Conservation (phyloP, 2,329 filamentous ascomycete species). For the Phialocephala subalpina region DNA sequence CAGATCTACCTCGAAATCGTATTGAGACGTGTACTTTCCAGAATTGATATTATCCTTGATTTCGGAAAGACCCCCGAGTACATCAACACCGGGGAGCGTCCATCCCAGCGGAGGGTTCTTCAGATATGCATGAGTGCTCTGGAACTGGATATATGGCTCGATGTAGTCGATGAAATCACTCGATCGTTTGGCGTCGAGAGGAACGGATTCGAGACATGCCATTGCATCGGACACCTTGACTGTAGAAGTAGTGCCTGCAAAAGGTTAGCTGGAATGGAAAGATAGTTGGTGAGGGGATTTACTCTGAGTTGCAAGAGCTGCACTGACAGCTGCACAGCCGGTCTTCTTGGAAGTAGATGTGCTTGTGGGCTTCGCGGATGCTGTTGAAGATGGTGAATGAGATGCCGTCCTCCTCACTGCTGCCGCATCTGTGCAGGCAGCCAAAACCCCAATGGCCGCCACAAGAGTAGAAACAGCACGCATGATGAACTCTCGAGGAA, state of each 20-base stretch:
- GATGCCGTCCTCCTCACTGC: not conserved
- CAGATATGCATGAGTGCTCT: constrained; percentile 26
- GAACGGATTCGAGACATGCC: constrained; percentile 3
- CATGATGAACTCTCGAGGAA: not conserved
- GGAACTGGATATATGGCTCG: constrained; percentile 19
- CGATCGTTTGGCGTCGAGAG: constrained; percentile 1
- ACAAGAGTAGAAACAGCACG: not conserved
- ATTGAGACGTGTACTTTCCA: constrained; percentile 28
- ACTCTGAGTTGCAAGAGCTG: not conserved
- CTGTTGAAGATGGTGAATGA: not conserved
- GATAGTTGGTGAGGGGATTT: not conserved
- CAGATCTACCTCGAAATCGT: constrained; percentile 32
- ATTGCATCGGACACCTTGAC: not conserved
- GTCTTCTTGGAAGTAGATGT: not conserved
- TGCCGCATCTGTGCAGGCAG: not conserved
- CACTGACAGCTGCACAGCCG: constrained; percentile 2
- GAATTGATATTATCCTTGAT: constrained; percentile 24
- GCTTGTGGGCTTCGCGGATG: not conserved
- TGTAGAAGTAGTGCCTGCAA: not conserved
- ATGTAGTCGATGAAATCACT: constrained; percentile 2
- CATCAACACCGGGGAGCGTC: constrained; percentile 25
- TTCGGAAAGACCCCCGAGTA: constrained; percentile 27
- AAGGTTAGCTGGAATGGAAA: not conserved
- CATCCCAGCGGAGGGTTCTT: constrained; percentile 37
- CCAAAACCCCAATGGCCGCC: not conserved